Conservation (phyloP, 768 basidiomycete genomes). For the Phallus indusiatus region DNA sequence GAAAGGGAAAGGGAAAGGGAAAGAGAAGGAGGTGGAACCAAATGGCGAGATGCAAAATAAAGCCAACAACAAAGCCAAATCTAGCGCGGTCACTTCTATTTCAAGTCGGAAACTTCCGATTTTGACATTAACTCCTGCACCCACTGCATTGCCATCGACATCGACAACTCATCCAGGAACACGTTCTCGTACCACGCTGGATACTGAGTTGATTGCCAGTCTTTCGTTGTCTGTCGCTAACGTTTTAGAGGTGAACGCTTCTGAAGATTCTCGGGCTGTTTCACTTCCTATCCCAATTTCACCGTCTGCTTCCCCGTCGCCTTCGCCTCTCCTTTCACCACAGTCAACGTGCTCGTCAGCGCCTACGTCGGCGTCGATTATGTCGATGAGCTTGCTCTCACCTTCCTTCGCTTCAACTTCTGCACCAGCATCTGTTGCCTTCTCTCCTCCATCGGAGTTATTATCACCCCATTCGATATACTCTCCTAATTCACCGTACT, state of each 20-base stretch:
- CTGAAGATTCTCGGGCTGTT: background rate
- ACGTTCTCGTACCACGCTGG: background rate
- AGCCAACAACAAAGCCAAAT: background rate
- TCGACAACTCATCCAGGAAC: background rate
- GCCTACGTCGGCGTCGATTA: background rate
- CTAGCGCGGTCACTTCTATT: background rate
- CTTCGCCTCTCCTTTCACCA: background rate
- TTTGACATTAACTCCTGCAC: background rate
- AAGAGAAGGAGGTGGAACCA: background rate
- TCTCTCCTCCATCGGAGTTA: background rate
- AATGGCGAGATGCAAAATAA: background rate
- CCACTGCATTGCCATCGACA: background rate
- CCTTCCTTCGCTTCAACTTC: background rate
- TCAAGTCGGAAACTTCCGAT: background rate
- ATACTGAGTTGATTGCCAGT: background rate
- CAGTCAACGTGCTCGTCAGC: background rate
- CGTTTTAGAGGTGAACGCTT: background rate
- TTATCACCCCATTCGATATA: background rate
- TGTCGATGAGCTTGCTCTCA: background rate
- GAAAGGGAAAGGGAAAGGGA: background rate
- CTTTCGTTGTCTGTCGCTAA: background rate
- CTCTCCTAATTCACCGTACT: background rate
- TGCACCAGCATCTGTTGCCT: background rate
- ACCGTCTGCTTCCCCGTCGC: background rate
- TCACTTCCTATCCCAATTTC: background rate